A percentile compares a stretch with the other conserved stretches of the same genome.
phyloP scores from a whole-genome alignment of 495 filamentous ascomycete genomes.

The Penicillium odoratum region DNA sequence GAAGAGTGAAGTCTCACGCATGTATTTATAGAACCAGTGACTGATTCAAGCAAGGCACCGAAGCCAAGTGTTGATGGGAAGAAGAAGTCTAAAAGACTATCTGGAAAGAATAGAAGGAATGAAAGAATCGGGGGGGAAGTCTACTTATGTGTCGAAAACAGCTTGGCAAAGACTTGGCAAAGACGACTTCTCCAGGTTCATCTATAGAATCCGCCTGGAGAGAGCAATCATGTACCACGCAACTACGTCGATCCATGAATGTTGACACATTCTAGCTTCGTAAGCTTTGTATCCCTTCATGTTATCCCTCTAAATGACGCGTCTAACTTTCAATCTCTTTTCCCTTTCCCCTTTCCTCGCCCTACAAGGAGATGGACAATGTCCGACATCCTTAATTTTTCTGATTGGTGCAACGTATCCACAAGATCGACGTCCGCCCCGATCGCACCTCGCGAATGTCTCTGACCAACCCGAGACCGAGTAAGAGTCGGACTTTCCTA shows the following conservation, averaged over 20 bases:
- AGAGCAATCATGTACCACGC: neutral
- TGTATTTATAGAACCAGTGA: conserved; percentile 39
- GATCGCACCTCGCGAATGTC: no score
- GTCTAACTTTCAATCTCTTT: no score
- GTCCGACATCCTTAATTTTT: conserved; percentile 2
- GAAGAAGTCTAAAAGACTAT: conserved; percentile 9
- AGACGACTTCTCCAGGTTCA: conserved; percentile 1
- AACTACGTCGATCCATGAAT: conserved; percentile 15
- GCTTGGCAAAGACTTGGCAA: conserved; percentile 20
- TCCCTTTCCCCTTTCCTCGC: neutral
- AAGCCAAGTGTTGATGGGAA: conserved; percentile 11
- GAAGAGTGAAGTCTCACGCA: conserved; percentile 30
- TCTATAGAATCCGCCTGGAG: neutral
- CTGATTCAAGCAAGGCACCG: conserved; percentile 20
- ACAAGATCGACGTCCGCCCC: conserved; percentile 12
- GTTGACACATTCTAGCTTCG: conserved; percentile 16
- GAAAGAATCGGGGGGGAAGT: conserved; percentile 9
- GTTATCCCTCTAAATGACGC: neutral
- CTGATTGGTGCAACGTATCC: conserved; percentile 12
- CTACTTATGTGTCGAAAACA: conserved; percentile 13
- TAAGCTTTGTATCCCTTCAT: conserved; percentile 7
- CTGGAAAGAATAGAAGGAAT: conserved; percentile 6
- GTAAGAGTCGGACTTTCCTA: neutral
- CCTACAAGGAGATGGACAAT: conserved; percentile 17
- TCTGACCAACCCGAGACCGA: no score